Conservation (phyloP, 805 yeast species). For the Lachancea thermotolerans region DNA sequence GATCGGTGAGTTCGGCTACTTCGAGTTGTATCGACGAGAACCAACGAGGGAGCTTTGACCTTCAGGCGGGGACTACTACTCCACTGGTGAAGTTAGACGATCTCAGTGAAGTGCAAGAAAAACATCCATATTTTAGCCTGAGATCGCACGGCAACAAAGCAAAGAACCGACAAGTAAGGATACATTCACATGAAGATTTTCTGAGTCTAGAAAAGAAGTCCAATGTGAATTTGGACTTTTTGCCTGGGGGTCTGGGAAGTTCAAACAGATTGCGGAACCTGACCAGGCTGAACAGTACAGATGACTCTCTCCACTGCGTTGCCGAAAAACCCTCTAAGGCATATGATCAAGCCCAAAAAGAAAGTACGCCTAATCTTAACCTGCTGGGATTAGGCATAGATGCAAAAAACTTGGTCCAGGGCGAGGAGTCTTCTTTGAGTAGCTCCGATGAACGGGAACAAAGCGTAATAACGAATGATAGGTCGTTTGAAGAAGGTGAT, state of each 20-base stretch:
- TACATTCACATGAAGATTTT: slow-evolving; percentile 27
- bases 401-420: no score
- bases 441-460: background rate
- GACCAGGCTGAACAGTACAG: background rate
- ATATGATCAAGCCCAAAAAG: no score
- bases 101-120: slow-evolving; percentile 1
- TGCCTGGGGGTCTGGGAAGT: background rate
- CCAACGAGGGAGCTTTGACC: slow-evolving; percentile 1
- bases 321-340: background rate
- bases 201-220: slow-evolving; percentile 13
- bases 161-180: slow-evolving; percentile 25
- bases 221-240: background rate
- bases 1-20: slow-evolving; percentile 3
- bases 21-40: slow-evolving; percentile 1
- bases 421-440: background rate
- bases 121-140: slow-evolving; percentile 6
- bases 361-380: background rate
- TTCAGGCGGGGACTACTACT: background rate
- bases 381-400: slow-evolving; percentile 1
- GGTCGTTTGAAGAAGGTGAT: slow-evolving; percentile 9
- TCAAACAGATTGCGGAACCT: background rate
- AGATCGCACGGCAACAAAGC: slow-evolving; percentile 15
- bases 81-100: background rate
- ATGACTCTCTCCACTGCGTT: background rate
- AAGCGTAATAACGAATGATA: slow-evolving; percentile 2